Base-by-base conservation (phyloP, 352 stramenopile species). In the Phytophthora lateralis region DNA sequence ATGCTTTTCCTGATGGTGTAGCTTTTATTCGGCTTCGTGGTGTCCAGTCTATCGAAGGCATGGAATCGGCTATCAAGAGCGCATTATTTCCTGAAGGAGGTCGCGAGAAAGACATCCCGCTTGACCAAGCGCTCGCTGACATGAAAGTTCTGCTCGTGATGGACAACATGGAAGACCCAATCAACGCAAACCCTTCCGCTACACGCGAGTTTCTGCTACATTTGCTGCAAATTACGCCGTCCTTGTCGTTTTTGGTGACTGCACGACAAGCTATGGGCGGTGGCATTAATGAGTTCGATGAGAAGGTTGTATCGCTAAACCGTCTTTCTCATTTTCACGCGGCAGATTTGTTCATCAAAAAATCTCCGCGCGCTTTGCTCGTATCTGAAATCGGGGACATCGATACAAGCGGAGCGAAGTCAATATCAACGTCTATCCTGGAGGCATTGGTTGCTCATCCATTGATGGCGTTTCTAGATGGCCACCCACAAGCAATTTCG, bases 81-180 rank as follows among this genome's bases (percentile, higher is more conserved):
- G 59, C 81, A 0, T 35, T 93, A 21, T 88, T 89, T 14, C 77
- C 76, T 4, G 82, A 91, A 42, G 77, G 75, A 20, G 80, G 76
- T 3, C 76, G 73, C 1, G 78, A 91, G 45, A 88, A 89, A 41
- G 82, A 89, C 45, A 70, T 85, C 32, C 77, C 79, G 21, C 69
- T 93, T 3, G 62, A 87, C 37, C 72, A 87, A 55, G 55, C 77
- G 5, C 66, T 93, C 3, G 49, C 71, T 2, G 80, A 91, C 10
- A 57, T 78, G 61, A 84, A 81, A 14, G 62, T 89, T 51, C 60
- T 93, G 47, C 59, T 93, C 14, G 76, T 93, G 34, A 73, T 93
- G 66, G 85, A 93, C 70, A 91, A 93, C 65, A 89, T 91, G 78
- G 82, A 93, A 55, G 85, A 93, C 46, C 80, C 82, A 20, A 85